Conservation (phyloP, 768 basidiomycete species). For the Dioszegia aurantiaca region DNA sequence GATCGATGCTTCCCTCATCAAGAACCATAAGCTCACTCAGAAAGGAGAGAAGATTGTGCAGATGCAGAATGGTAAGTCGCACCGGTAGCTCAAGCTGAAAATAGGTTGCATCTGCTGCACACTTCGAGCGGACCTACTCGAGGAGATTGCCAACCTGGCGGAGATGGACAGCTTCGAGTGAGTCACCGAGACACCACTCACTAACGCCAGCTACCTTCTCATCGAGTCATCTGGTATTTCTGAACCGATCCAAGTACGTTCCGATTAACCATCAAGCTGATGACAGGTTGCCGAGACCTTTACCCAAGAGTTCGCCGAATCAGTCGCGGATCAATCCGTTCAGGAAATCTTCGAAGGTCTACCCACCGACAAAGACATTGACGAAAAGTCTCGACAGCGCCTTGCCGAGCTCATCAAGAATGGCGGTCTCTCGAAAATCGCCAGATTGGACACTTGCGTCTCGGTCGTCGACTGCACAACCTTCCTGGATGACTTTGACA, state of each 20-base stretch:
- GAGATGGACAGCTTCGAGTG: conserved; percentile 43
- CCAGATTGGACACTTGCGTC: conserved; percentile 48
- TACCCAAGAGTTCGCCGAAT: conserved; percentile 43
- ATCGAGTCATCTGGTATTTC: conserved; percentile 50
- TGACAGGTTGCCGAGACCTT: conserved; percentile 45
- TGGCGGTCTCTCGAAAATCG: conserved; percentile 46
- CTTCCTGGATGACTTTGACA: conserved; percentile 46
- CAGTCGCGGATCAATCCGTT: conserved; percentile 22
- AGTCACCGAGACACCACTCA: neutral
- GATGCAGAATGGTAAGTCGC: conserved; percentile 48
- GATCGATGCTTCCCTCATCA: conserved; percentile 49
- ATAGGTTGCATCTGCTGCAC: conserved; percentile 52
- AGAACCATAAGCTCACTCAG: conserved; percentile 42
- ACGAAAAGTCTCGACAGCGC: conserved; percentile 4
- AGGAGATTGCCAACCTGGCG: conserved; percentile 48
- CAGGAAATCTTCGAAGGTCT: conserved; percentile 37
- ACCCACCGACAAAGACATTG: conserved; percentile 13
- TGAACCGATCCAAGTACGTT: conserved; percentile 46
- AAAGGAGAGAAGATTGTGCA: conserved; percentile 47
- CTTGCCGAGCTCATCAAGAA: conserved; percentile 45
- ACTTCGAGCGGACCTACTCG: conserved; percentile 49
- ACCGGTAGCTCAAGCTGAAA: neutral
- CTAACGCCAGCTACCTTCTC: conserved; percentile 42
- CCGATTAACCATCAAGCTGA: too few species aligned
- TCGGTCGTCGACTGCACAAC: conserved; percentile 47